phyloP scores from a whole-genome alignment of 257 asterid species.

The Scutellaria baicalensis region DNA sequence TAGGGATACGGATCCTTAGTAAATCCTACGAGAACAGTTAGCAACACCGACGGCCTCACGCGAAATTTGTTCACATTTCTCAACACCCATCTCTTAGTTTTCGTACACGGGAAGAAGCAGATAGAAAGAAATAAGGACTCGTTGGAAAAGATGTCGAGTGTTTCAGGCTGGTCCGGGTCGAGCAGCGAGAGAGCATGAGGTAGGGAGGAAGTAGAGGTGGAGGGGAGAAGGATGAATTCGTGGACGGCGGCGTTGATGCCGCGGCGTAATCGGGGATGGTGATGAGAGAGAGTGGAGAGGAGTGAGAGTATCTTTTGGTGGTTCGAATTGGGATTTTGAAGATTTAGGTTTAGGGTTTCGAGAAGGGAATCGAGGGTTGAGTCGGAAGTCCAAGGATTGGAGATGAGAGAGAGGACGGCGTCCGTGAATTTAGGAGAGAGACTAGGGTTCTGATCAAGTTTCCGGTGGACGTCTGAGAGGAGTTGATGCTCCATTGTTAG shows the following conservation, averaged over 20 bases:
- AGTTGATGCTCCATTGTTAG: conserved; percentile 44
- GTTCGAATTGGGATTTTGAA: conserved; percentile 28
- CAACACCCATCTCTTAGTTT: conserved; percentile 52
- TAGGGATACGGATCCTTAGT: conserved; percentile 86
- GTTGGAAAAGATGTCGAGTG: conserved; percentile 23
- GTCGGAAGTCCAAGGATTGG: conserved; percentile 56
- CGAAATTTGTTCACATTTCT: conserved; percentile 46
- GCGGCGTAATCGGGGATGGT: conserved; percentile 35
- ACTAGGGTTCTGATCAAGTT: not conserved
- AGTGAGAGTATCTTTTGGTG: conserved; percentile 41
- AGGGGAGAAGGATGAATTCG: conserved; percentile 31
- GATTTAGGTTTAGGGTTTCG: conserved; percentile 34
- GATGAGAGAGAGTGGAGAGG: conserved; percentile 36
- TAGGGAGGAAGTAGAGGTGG: conserved; percentile 29
- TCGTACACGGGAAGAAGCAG: conserved; percentile 41
- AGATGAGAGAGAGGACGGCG: conserved; percentile 46
- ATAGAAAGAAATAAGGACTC: conserved; percentile 59
- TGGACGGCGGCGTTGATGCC: conserved; percentile 29
- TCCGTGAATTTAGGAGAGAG: conserved; percentile 14
- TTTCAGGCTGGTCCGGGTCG: conserved; percentile 19
- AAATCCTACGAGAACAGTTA: conserved; percentile 64
- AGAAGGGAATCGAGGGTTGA: conserved; percentile 36
- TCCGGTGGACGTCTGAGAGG: conserved; percentile 18
- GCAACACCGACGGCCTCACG: conserved; percentile 60
- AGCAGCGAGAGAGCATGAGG: conserved; percentile 53